Evolutionary conservation across 1,284 basidiomycete species (phyloP).

Genomic region (Trichosporon faecale): DNA sequence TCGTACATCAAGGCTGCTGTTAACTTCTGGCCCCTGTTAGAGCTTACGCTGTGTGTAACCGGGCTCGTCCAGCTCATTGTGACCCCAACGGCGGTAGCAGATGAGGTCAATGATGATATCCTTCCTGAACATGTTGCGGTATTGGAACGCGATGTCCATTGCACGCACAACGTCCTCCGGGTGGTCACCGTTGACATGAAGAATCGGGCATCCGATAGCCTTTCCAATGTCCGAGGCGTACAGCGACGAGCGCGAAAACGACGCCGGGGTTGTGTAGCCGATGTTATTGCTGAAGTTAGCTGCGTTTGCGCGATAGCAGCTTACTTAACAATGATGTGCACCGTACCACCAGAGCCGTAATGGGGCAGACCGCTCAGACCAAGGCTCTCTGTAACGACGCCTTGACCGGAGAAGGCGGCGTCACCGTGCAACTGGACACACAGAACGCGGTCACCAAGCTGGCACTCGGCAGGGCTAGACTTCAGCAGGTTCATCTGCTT

Average conservation of each 20-base stretch:
- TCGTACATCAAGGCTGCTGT: conserved; percentile 70
- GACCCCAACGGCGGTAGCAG: conserved; percentile 76
- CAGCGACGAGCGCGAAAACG: conserved; percentile 72
- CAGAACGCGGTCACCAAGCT: conserved; percentile 78
- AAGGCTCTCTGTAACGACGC: conserved; percentile 80
- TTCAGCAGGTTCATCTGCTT: conserved; percentile 83
- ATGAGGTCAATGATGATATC: conserved; percentile 83
- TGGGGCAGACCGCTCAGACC: conserved; percentile 81
- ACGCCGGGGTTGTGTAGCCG: conserved; percentile 83
- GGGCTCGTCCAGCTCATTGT: conserved; percentile 88
- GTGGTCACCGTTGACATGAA: conserved; percentile 89
- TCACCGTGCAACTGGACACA: conserved; percentile 86
- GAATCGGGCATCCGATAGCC: conserved; percentile 79
- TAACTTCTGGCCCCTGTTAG: background rate
- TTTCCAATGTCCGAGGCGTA: conserved; percentile 89
- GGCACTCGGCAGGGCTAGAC: conserved; percentile 61
- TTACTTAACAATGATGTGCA: conserved; percentile 88
- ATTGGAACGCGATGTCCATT: conserved; percentile 74
- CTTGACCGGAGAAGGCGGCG: conserved; percentile 83
- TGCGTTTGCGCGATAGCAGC: conserved; percentile 35
- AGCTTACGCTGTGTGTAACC: conserved; percentile 71
- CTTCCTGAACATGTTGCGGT: conserved; percentile 77
- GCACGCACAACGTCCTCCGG: conserved; percentile 83
- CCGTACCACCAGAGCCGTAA: conserved; percentile 80
- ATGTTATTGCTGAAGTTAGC: conserved; percentile 58